phyloP scores from a whole-genome alignment of 1,139 yeast species.

The Hansenula sp. region DNA sequence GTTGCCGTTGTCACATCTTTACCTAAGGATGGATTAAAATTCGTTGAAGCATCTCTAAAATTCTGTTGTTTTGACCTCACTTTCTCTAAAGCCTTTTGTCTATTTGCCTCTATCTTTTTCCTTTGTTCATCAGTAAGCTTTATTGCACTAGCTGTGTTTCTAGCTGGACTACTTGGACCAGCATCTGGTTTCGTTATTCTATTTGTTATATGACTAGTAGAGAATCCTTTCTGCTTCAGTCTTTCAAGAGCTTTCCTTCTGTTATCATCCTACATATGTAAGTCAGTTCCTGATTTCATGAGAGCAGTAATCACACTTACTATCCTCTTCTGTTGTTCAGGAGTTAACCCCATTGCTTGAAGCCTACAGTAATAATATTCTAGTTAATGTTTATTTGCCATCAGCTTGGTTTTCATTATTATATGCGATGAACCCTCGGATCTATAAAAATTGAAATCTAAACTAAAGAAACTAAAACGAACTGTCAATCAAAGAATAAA shows the following conservation, averaged over 20 bases:
- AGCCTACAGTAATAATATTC: not conserved
- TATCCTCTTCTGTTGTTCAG: conserved; percentile 21
- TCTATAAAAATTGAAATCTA: not conserved
- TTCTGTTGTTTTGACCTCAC: conserved; percentile 30
- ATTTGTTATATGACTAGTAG: conserved; percentile 19
- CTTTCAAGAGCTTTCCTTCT: conserved; percentile 56
- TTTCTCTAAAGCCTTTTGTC: conserved; percentile 55
- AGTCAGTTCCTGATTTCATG: not conserved
- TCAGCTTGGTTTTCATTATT: no score
- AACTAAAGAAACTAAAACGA: not conserved
- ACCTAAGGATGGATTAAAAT: conserved; percentile 12
- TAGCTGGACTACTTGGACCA: conserved; percentile 1
- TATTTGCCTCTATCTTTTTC: conserved; percentile 49
- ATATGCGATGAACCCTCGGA: not conserved
- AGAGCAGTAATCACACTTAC: conserved; percentile 9
- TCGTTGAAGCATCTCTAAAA: conserved; percentile 23
- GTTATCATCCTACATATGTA: conserved; percentile 42
- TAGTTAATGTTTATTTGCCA: not conserved
- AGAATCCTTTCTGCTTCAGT: conserved; percentile 40
- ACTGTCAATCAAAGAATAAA: not conserved
- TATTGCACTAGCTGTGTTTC: conserved; percentile 17
- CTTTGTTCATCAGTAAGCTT: conserved; percentile 48
- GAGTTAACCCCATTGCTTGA: conserved; percentile 1
- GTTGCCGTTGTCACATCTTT: not conserved
- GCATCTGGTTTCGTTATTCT: conserved; percentile 14